Percentiles rank a stretch among this genome's conserved stretches.
Evolutionary conservation across 805 yeast species (phyloP).

Genomic region (Clavispora phyllophila): DNA sequence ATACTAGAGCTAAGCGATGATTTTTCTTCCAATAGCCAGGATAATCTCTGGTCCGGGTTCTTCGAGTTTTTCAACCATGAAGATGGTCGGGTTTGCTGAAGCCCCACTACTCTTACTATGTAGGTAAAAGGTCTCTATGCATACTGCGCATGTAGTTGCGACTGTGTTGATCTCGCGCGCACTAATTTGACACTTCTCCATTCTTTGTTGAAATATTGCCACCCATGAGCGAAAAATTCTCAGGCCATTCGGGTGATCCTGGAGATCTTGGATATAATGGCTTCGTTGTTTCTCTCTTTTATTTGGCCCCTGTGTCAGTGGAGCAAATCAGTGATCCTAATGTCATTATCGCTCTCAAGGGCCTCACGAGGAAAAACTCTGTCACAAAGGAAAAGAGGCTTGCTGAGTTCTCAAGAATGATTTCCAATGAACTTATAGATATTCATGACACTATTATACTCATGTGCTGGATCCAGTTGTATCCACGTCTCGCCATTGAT

Average conservation of each 20-base stretch:
- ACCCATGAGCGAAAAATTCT: background rate
- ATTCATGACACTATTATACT: constrained; percentile 46
- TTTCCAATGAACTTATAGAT: constrained; percentile 21
- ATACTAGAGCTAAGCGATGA: constrained; percentile 6
- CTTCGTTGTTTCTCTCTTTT: constrained; percentile 47
- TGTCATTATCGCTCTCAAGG: constrained; percentile 64
- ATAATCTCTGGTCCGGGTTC: constrained; percentile 12
- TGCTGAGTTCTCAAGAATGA: constrained; percentile 40
- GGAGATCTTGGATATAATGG: constrained; percentile 18
- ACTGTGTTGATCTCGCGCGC: background rate
- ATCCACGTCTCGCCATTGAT: constrained; percentile 73
- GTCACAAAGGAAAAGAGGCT: constrained; percentile 84
- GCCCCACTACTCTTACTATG: background rate
- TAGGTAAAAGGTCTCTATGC: background rate
- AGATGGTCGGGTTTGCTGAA: background rate
- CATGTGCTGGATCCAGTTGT: constrained; percentile 74
- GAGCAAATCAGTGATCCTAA: constrained; percentile 35
- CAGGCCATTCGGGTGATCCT: constrained; percentile 1
- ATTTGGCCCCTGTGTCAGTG: constrained; percentile 71
- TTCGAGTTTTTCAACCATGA: constrained; percentile 11
- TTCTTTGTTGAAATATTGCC: background rate
- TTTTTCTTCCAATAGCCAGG: constrained; percentile 8
- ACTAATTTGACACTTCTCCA: background rate
- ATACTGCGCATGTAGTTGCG: background rate
- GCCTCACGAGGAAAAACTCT: constrained; percentile 70